A percentile compares a stretch with the other conserved stretches of the same genome.
Conservation (phyloP, 371 early-diverging fungal species). For the Conidiobolus incongruus region DNA sequence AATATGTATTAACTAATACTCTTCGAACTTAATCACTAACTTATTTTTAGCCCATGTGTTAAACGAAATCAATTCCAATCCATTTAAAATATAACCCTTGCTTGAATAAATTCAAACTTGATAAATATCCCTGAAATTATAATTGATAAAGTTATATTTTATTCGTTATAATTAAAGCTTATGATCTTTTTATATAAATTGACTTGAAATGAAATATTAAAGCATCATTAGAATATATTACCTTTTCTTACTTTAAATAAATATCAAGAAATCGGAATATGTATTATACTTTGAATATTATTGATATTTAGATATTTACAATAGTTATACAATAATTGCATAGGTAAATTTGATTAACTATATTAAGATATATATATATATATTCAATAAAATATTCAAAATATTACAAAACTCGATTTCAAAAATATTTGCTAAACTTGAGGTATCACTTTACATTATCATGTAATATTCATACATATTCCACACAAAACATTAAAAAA, state of each 20-base stretch:
- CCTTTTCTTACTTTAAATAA: not conserved
- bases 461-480: not conserved
- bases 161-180: not conserved
- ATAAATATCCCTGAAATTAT: not conserved
- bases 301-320: not conserved
- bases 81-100: too few relatives aligned
- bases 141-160: not conserved
- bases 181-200: not conserved
- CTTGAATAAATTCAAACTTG: not conserved
- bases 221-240: not conserved
- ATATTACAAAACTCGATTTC: not conserved
- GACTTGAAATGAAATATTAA: not conserved
- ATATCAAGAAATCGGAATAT: not conserved
- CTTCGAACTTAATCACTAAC: too few relatives aligned
- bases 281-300: not conserved
- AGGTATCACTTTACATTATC: not conserved
- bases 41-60: too few relatives aligned
- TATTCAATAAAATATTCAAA: not conserved
- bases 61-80: too few relatives aligned
- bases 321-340: not conserved
- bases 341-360: not conserved
- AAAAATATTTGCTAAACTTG: not conserved
- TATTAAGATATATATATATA: not conserved
- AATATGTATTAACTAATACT: too few relatives aligned
- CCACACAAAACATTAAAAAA: not conserved